A percentile compares a stretch with the other conserved stretches of the same genome.
Evolutionary conservation across 2,329 filamentous ascomycete genomes (phyloP).

Genomic region (Dryadomyces quercus-mongolicae): DNA sequence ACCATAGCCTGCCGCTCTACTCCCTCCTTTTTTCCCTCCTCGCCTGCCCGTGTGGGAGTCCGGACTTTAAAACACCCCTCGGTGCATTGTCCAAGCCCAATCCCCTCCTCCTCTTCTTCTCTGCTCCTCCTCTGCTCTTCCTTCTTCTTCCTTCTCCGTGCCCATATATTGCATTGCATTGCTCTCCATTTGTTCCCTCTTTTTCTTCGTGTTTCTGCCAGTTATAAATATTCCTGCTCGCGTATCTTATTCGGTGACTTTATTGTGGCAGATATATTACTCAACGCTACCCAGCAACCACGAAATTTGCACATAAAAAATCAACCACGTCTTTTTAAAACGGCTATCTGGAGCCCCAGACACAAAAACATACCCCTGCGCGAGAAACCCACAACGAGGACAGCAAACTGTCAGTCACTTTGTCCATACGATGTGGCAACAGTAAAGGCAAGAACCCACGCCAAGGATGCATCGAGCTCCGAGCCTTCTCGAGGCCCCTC

Average conservation of each 20-base stretch:
- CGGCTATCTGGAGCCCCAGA: conserved; percentile 2
- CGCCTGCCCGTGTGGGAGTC: neutral
- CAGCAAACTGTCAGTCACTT: neutral
- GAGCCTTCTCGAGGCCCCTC: conserved; percentile 20
- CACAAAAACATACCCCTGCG: neutral
- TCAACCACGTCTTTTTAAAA: neutral
- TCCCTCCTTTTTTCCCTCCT: neutral
- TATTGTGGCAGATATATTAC: neutral
- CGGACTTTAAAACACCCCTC: neutral
- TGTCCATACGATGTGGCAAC: neutral
- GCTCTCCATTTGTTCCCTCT: too few relatives aligned
- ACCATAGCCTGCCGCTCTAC: neutral
- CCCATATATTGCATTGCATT: too few relatives aligned
- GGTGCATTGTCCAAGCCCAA: neutral
- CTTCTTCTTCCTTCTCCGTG: neutral
- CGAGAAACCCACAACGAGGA: neutral
- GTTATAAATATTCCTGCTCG: neutral
- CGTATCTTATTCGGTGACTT: neutral
- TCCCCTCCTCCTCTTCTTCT: neutral
- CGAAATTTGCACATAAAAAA: neutral
- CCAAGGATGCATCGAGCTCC: conserved; percentile 21
- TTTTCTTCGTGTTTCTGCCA: neutral
- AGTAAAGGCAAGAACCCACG: neutral
- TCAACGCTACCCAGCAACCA: neutral
- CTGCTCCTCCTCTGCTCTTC: neutral